phyloP scores from a whole-genome alignment of 805 yeast species.

The Ogataea nonfermentans region DNA sequence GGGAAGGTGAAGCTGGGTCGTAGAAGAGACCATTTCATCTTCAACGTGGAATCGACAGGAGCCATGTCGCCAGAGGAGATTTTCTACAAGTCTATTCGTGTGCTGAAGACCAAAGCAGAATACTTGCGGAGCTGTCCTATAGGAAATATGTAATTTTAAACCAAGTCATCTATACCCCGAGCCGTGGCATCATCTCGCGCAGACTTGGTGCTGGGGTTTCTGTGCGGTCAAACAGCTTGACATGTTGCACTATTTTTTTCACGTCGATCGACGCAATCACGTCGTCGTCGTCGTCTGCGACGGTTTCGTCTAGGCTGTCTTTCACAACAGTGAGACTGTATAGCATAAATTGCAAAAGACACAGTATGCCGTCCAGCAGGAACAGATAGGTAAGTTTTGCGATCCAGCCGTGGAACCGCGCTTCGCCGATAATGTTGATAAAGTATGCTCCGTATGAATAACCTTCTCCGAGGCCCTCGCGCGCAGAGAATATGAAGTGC shows the following conservation, averaged over 20 bases:
- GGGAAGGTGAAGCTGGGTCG: constrained; percentile 91
- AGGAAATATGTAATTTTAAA: constrained; percentile 33
- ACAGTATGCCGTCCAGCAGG: constrained; percentile 32
- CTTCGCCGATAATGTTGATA: constrained; percentile 49
- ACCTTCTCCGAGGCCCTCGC: constrained; percentile 22
- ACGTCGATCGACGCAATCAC: constrained; percentile 13
- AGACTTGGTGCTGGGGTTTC: constrained; percentile 18
- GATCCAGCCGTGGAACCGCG: constrained; percentile 28
- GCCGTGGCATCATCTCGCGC: constrained; percentile 5
- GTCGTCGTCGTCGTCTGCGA: constrained; percentile 13
- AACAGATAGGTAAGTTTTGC: constrained; percentile 26
- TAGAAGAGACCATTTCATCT: constrained; percentile 87
- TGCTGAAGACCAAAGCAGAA: constrained; percentile 81
- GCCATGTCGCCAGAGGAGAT: constrained; percentile 97
- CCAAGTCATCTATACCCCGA: constrained; percentile 1
- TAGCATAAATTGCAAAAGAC: constrained; percentile 31
- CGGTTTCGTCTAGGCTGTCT: constrained; percentile 29
- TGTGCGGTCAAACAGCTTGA: constrained; percentile 1
- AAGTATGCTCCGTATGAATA: constrained; percentile 39
- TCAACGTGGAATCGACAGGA: constrained; percentile 92
- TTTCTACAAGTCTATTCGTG: constrained; percentile 84
- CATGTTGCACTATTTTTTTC: background rate
- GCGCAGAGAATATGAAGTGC: constrained; percentile 37
- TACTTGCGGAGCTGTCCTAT: constrained; percentile 78
- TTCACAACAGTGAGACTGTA: constrained; percentile 32